Base-by-base conservation (phyloP, 495 filamentous ascomycete genomes). In the Penicillium arizonense region DNA sequence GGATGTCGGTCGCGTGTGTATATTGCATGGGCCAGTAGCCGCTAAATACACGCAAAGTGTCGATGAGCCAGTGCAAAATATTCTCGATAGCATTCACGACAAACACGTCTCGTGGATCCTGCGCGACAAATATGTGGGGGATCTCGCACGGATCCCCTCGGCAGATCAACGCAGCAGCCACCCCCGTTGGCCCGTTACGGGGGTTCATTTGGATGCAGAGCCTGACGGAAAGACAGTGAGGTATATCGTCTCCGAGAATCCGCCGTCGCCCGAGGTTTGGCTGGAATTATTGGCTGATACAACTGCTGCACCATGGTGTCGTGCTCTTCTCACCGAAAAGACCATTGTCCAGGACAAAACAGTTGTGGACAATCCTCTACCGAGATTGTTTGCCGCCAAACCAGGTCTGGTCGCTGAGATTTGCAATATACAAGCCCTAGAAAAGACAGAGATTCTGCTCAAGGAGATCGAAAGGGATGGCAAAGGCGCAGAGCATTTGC, bases 11-110 rank as follows among this genome's bases (percentile, higher is more conserved):
- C 57, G 73, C 28, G 61, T 65, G 6, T 74, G 70, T 45, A 73
- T 76, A 36, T 46, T 76, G 4, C 70, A 73, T n/a, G 73, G 73
- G 0, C 73, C 73, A 11, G 64, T 73, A 18, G 68, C 73, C 18
- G 71, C 63, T 8, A 58, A 58, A 28, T 70, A 69, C 57, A 63
- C 68, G 1, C 52, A 50, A 1, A 28, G 34, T 14, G 36, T 62
- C 10, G 55, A 69, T 21, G 58, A 74, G 47, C 57, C 69, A 3
- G 66, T 57, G 0, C 59, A 61, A 12, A 59, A 67, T 6, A 69
- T 72, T 16, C 49, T 76, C 16, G 62, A 69, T 23, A 42, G 46
- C 9, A 72, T 75, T 40, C 38, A 40, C 38, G 16, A 40, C 16
- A 40, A 14, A 21, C n/a, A 40, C 16, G 18, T 40, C 4, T 3